Base-by-base conservation (phyloP, 2,329 filamentous ascomycete species). In the Fusarium anthophilum region DNA sequence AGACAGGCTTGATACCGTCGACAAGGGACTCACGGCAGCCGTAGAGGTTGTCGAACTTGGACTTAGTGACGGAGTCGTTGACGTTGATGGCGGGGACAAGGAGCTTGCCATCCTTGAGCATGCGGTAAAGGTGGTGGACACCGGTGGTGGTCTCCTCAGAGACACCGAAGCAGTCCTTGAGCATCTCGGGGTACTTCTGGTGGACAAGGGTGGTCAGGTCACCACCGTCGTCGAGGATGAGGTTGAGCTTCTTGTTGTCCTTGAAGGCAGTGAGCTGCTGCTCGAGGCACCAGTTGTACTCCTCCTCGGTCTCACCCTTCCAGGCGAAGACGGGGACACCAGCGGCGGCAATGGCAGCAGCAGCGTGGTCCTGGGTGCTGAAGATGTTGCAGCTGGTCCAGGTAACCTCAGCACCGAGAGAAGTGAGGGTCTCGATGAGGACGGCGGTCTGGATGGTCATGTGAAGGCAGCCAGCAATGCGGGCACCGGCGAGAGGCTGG, bases 381-480 rank as follows among this genome's bases (percentile, higher is more conserved):
- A 98, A 99, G 87, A 99, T 98, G 91, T 99, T 98, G 93, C 96
- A 99, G 80, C 93, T 96, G 72, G 96, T 93, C 96, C 96, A 98
- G 83, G 96, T 99, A 81, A 98, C 93, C 91, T 98, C 96, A 81
- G 96, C 96, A 87, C 96, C 96, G 81, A 99, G 94, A 79, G 92
- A 89, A 81, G 90, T 93, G 83, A 99, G 92, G 78, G 96, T 99
- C 92, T 99, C 96, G 86, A 99, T 99, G 82, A 99, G 92, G 83
- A 99, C 96, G 80, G 96, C 96, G 77, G 96, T 99, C 90, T 99
- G 96, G 88, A 99, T 98, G 84, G 96, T 98, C 96, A 98, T 98
- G 92, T 98, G 95, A 84, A 98, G 89, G 88, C 96, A 98, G 83
- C 96, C 96, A 80, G 96, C 96, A 85, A 99, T 98, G 82, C 96